Evolutionary conservation across 192 early-diverging fungal species (phyloP), one percentile per base, ranked within the genome.

Genomic region (Coemansia sp.): DNA sequence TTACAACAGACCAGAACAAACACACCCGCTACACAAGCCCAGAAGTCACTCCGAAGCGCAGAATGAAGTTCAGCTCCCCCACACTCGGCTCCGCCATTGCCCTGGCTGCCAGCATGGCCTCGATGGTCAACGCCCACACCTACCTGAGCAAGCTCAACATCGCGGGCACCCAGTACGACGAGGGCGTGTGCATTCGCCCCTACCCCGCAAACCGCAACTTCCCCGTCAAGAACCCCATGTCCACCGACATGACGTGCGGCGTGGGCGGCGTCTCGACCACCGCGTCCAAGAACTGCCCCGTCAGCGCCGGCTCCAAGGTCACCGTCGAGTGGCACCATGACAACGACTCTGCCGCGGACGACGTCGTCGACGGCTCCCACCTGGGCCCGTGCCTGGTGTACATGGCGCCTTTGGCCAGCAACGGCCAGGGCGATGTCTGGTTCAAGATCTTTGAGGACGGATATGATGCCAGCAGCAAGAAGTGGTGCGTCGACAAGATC

Each of bases 371-470:
- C 17, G 10, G 6, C n/a, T 24, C 24, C 5, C 50, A 52, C 37
- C 28, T 39, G n/a, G 50, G 50, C 25, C 50, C 50, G 3, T 52
- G 50, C 50, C 34, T 41, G 35, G 50, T 52, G n/a, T 52, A 52
- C 29, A 52, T 52, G 50, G 50, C 50, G 2, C 50, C 50, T 8
- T 18, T 42, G 26, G 4, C 25, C 10, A 39, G 35, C 50, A 52
- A 52, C 29, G 50, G 50, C 13, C 13, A 7, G 18, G 50, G 50
- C 29, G 24, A 52, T 18, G 50, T 52, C 1, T 52, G 50, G 50
- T 52, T 52, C 50, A 52, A 52, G 50, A 26, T 52, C 29, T 52
- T 41, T 24, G 40, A 52, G 36, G 50, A 52, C 18, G 50, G 40
- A 18, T 52, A 52, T 24, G 50, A 52, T 28, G 38, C 37, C 18